These are phyloP conservation scores for Tolypocladium tundrense DNA, from an alignment of 2,329 filamentous ascomycete species.

Conservation along the genomic window DNA sequence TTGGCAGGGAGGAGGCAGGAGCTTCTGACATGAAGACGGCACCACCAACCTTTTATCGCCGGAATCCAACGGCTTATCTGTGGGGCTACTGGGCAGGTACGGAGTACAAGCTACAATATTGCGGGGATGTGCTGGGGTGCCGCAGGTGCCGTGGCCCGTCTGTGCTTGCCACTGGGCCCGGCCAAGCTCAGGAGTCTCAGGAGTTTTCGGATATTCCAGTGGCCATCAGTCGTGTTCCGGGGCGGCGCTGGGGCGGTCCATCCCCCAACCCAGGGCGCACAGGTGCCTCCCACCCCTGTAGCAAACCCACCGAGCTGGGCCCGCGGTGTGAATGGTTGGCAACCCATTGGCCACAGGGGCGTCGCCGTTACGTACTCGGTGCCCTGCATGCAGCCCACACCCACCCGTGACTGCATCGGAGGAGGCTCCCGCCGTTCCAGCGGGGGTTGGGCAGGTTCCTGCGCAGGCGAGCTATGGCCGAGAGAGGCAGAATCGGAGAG, in stretches of 20 bases:
- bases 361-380: constrained; percentile 2
- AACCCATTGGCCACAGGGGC: neutral
- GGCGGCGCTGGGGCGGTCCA: neutral
- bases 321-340: neutral
- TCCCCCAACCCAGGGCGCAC: neutral
- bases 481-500: constrained; percentile 1
- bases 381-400: neutral
- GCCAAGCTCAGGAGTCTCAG: no score
- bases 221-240: neutral
- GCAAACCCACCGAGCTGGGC: neutral
- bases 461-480: neutral
- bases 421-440: neutral
- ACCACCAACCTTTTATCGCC: neutral
- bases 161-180: neutral
- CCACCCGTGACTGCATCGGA: neutral
- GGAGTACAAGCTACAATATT: neutral
- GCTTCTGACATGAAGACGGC: neutral
- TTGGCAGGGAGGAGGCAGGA: neutral
- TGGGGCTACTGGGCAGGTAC: neutral
- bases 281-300: neutral
- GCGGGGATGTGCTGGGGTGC: neutral
- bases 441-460: neutral
- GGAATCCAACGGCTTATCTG: neutral
- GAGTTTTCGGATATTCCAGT: neutral
- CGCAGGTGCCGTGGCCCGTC: neutral